These are phyloP conservation scores for Narthecium ossifragum DNA, from an alignment of 106 monocot genomes.

Conservation along the genomic window DNA sequence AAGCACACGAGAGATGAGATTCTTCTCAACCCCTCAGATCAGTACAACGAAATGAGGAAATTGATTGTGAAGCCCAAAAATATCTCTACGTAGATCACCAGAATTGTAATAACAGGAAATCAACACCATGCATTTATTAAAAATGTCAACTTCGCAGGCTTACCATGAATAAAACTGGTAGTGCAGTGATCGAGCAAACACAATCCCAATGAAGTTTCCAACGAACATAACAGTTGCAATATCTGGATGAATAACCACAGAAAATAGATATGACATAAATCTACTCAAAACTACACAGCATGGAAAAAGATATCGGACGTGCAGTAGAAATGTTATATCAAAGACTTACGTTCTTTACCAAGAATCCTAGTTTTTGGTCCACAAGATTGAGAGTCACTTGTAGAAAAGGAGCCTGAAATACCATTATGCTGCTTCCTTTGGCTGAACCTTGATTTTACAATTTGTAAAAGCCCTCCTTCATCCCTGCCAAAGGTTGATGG, in stretches of 20 bases:
- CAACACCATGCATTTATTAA: too few species aligned
- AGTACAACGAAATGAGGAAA: too few species aligned
- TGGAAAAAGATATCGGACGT: too few species aligned
- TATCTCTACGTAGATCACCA: too few species aligned
- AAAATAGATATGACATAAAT: too few species aligned
- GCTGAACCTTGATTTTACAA: constrained; percentile 39
- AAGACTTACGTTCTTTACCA: constrained; percentile 61
- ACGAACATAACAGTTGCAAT: constrained; percentile 85
- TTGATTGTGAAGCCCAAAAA: too few species aligned
- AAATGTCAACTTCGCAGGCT: constrained; percentile 7
- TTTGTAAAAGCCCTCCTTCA: constrained; percentile 68
- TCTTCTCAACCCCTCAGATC: too few species aligned
- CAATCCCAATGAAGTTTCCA: constrained; percentile 93
- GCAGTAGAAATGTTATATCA: too few species aligned
- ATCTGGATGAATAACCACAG: constrained; percentile 44
- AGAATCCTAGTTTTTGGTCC: constrained; percentile 36
- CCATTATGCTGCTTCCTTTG: constrained; percentile 9
- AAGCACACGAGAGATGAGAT: too few species aligned
- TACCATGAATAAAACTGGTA: constrained; percentile 99
- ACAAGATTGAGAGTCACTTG: constrained; percentile 13
- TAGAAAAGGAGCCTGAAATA: constrained; percentile 16
- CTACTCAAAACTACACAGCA: too few species aligned
- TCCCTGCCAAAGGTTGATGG: constrained; percentile 36
- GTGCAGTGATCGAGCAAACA: constrained; percentile 89
- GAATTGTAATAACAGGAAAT: neutral